phyloP scores from a whole-genome alignment of 768 basidiomycete species.

The Tremella yokohamensis region DNA sequence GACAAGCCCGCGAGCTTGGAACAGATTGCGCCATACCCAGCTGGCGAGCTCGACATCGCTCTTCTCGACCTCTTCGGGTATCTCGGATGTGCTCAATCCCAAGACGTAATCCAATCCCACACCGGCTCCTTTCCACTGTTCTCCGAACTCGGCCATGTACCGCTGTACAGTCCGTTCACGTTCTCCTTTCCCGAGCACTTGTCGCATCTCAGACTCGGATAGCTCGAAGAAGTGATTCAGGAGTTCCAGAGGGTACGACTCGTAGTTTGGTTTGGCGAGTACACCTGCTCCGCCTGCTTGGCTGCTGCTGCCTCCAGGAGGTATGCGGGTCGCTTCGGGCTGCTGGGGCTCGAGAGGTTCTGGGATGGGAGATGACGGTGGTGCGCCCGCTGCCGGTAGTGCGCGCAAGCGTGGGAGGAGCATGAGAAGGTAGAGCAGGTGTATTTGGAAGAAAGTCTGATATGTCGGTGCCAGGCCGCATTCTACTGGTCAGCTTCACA shows the following conservation, averaged over 20 bases:
- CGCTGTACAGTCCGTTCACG: conserved; percentile 75
- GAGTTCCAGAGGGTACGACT: conserved; percentile 67
- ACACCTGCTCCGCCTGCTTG: background rate
- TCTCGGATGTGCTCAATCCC: conserved; percentile 71
- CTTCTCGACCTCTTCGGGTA: conserved; percentile 60
- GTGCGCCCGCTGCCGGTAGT: conserved; percentile 59
- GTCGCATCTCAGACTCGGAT: conserved; percentile 81
- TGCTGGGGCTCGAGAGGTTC: conserved; percentile 29
- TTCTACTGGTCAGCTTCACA: conserved; percentile 54
- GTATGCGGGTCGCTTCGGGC: conserved; percentile 9
- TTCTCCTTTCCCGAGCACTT: conserved; percentile 62
- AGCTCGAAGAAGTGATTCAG: conserved; percentile 95
- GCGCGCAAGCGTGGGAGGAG: conserved; percentile 82
- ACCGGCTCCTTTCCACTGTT: conserved; percentile 82
- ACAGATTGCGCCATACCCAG: conserved; percentile 85
- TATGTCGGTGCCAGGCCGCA: conserved; percentile 86
- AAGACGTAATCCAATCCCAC: conserved; percentile 68
- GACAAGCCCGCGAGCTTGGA: conserved; percentile 64
- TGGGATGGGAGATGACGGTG: conserved; percentile 23
- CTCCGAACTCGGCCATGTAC: conserved; percentile 79
- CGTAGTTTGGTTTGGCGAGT: conserved; percentile 28
- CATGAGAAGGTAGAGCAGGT: conserved; percentile 88
- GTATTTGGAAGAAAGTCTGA: conserved; percentile 93
- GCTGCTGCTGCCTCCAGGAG: background rate
- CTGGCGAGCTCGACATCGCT: conserved; percentile 80